Evolutionary conservation across 2,329 filamentous ascomycete species (phyloP), one percentile per base, ranked within the genome.

Genomic region (Phaeosphaeriaceae sp.): DNA sequence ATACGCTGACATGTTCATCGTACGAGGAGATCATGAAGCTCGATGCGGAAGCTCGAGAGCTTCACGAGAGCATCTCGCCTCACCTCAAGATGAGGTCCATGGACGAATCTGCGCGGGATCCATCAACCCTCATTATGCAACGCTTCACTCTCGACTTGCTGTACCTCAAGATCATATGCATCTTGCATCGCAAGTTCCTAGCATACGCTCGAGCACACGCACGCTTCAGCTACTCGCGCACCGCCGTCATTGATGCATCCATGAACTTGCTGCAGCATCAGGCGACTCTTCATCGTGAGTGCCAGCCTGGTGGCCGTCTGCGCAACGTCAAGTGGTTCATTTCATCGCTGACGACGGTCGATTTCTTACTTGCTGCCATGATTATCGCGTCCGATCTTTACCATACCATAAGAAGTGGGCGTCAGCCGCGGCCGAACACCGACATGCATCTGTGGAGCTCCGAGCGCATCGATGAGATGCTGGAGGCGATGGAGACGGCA

Each of bases 181-280:
- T 97, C 21, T 85, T 99, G 41, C 95, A 99, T 76, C 86, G 93
- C 51, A 93, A 93, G 63, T 97, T 95, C 75, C 85, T 97, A 57
- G 83, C 86, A n/a, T 86, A 89, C 58, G 91, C 93, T 24, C 63
- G 71, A 48, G 86, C 91, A 58, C 95, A 94, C 67, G 83, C 90
- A 10, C 86, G 93, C 9, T 98, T 96, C 71, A 86, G 88, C 9
- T 92, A 95, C 71, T 97, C 93, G 2, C 87, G 94, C 27, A 88
- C 89, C 42, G 90, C 89, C 21, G 95, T 92, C 62, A 89, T 98
- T 42, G 92, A 97, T 69, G 91, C 93, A 1, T 92, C 93, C 0
- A 84, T 97, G 83, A 89, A 90, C 64, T 88, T 96, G 48, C 83
- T 99, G 42, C 84, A 86, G 22, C 91, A 94, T 66, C 88, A 98